Conservation (phyloP, 176 grass and related monocot species). For the Lolium multiflorum region DNA sequence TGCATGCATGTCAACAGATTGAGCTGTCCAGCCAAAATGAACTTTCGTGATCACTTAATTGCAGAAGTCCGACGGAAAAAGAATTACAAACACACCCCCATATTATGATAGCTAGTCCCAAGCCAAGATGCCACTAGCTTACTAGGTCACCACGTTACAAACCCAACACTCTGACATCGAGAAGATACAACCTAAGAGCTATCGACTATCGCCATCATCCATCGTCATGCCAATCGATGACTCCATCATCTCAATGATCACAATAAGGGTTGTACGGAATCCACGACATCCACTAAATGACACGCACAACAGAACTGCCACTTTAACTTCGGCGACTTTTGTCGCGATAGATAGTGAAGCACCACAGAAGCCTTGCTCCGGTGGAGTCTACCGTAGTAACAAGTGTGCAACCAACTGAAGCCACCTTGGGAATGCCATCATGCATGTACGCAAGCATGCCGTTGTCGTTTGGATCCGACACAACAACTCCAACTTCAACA, state of each 20-base stretch:
- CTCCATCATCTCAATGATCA: background rate
- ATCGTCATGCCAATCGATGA: background rate
- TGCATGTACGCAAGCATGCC: background rate
- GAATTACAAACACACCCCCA: background rate
- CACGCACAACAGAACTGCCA: background rate
- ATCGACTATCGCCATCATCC: background rate
- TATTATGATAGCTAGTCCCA: background rate
- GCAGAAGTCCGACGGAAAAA: background rate
- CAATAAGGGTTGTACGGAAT: background rate
- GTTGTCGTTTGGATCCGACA: background rate
- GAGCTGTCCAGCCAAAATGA: background rate
- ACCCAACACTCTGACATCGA: background rate
- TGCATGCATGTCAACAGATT: background rate
- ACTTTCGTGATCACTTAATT: background rate
- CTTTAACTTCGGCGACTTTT: background rate
- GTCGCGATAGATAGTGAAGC: background rate
- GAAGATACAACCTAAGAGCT: background rate
- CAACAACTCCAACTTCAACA: background rate
- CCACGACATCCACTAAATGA: background rate
- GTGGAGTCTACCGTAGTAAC: background rate
- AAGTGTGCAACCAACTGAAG: background rate
- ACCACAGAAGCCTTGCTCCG: background rate
- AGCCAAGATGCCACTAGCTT: background rate
- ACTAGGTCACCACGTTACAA: background rate
- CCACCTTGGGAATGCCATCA: background rate